Percentiles rank a stretch among this genome's conserved stretches.
Conservation (phyloP, 352 stramenopile species). For the Elongisporangium senticosum region DNA sequence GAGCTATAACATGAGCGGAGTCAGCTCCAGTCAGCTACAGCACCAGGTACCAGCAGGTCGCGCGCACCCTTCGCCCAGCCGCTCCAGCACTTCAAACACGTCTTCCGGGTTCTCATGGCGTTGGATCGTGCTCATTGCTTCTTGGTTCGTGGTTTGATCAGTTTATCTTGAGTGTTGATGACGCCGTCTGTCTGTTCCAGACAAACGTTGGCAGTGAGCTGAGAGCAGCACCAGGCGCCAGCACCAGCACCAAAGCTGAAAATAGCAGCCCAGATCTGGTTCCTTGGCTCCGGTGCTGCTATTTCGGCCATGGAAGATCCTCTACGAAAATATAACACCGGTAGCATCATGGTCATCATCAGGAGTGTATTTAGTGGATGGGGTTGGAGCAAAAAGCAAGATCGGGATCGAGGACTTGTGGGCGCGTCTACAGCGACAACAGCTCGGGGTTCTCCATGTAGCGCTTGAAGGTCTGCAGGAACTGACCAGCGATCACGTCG, state of each 20-base stretch:
- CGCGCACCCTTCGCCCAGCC: conserved; percentile 64
- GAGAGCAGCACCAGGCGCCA: neutral
- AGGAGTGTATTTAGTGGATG: neutral
- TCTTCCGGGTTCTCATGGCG: conserved; percentile 59
- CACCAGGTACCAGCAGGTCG: neutral
- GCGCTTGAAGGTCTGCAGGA: conserved; percentile 93
- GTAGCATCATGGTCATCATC: neutral
- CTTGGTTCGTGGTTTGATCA: neutral
- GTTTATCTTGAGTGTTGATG: neutral
- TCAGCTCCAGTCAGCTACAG: neutral
- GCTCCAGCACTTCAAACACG: conserved; percentile 70
- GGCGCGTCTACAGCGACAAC: conserved; percentile 40
- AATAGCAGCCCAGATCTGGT: neutral
- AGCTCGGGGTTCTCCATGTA: conserved; percentile 97
- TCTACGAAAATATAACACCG: neutral
- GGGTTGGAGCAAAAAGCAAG: neutral
- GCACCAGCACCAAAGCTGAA: neutral
- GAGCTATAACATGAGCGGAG: conserved; percentile 21
- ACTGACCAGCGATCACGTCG: conserved; percentile 94
- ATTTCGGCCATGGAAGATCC: neutral
- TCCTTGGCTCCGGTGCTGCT: neutral
- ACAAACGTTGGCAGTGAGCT: neutral
- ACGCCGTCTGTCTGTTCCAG: neutral
- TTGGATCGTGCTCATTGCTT: conserved; percentile 56
- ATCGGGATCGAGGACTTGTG: neutral